These are phyloP conservation scores for Trichopus zeylanicus DNA, from an alignment of 116 monocot genomes.

Conservation along the genomic window DNA sequence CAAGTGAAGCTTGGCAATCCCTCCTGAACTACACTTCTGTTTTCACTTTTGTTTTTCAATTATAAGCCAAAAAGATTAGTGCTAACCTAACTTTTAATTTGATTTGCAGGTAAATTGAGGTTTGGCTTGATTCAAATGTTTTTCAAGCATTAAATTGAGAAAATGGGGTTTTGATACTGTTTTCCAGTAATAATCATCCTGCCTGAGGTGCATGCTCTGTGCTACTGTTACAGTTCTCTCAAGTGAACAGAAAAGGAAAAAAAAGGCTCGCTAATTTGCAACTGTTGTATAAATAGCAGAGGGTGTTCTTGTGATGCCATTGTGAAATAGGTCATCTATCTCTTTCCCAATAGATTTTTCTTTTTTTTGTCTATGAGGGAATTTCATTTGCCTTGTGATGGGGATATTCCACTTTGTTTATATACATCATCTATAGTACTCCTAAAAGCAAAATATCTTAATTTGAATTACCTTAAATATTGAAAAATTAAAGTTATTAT, in stretches of 20 bases:
- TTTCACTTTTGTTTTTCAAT: not conserved
- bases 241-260: not conserved
- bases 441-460: too few relatives aligned
- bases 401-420: not conserved
- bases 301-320: not conserved
- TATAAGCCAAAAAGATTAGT: not conserved
- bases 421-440: too few relatives aligned
- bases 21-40: too few relatives aligned
- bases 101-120: not conserved
- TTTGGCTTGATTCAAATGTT: too few relatives aligned
- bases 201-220: not conserved
- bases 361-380: not conserved
- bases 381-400: not conserved
- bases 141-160: too few relatives aligned
- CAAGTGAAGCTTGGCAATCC: not conserved
- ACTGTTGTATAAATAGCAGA: constrained; percentile 1
- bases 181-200: not conserved
- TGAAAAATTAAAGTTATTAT: too few relatives aligned
- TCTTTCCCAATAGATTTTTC: not conserved
- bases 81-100: not conserved
- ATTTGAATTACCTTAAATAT: too few relatives aligned
- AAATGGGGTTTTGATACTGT: too few relatives aligned
- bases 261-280: not conserved
- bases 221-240: not conserved
- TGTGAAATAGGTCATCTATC: not conserved